Evolutionary conservation across 192 early-diverging fungal genomes (phyloP).

Genomic region (Coemansia sp.): DNA sequence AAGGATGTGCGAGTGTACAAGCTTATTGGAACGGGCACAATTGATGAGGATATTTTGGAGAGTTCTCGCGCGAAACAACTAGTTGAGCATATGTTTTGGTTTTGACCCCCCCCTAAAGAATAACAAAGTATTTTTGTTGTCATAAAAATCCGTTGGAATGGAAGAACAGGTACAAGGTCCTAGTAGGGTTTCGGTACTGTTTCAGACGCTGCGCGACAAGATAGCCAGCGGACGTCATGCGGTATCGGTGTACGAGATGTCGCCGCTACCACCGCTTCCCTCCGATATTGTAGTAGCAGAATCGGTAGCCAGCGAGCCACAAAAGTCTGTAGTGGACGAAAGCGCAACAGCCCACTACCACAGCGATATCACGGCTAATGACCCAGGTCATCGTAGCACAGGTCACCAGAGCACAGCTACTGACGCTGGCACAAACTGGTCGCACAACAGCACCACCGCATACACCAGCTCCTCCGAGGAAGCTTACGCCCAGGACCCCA

Average conservation of each 20-base stretch:
- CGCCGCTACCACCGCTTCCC: no score
- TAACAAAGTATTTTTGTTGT: not conserved
- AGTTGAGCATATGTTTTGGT: conserved; percentile 52
- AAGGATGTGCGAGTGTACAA: conserved; percentile 74
- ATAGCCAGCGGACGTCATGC: no score
- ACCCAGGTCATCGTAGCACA: not conserved
- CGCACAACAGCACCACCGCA: not conserved
- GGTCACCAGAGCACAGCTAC: not conserved
- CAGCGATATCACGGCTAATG: not conserved
- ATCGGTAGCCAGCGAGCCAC: no score
- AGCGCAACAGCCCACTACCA: no score
- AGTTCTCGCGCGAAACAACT: conserved; percentile 37
- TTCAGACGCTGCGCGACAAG: no score
- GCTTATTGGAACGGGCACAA: conserved; percentile 33
- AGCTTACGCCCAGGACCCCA: not conserved
- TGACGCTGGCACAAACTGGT: not conserved
- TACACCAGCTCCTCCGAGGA: not conserved
- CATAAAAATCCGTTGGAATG: no score
- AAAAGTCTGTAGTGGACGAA: no score
- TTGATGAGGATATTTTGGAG: conserved; percentile 61
- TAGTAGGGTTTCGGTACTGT: no score
- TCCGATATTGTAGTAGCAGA: no score
- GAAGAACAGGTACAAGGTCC: no score
- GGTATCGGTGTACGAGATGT: no score
- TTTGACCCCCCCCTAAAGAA: conserved; percentile 5